phyloP scores from a whole-genome alignment of 2,329 filamentous ascomycete species.

The Monosporascus ibericus region DNA sequence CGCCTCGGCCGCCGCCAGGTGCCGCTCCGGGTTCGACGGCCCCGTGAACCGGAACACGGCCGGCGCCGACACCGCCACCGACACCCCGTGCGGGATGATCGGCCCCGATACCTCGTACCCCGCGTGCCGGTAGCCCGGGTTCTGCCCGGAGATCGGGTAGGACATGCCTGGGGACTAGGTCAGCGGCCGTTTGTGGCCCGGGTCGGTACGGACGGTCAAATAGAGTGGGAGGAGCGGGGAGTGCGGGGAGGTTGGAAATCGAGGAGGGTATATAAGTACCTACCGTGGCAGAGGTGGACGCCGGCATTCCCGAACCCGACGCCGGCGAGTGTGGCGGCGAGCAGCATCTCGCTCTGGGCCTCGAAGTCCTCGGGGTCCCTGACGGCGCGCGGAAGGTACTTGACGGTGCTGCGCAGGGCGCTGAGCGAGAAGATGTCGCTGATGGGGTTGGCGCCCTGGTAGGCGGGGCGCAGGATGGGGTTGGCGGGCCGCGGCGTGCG shows the following conservation, averaged over 20 bases:
- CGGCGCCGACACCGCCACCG: slow-evolving; percentile 86
- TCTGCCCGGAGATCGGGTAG: slow-evolving; percentile 94
- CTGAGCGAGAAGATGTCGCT: slow-evolving; percentile 93
- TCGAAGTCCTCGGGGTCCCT: slow-evolving; percentile 85
- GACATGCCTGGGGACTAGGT: slow-evolving; percentile 67
- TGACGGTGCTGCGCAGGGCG: slow-evolving; percentile 75
- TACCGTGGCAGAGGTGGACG: slow-evolving; percentile 69
- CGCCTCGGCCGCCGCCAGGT: slow-evolving; percentile 79
- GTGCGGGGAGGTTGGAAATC: not conserved
- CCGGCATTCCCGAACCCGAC: slow-evolving; percentile 97
- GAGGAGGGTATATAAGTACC: slow-evolving; percentile 14
- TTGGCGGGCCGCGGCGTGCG: slow-evolving; percentile 78
- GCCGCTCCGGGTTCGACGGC: slow-evolving; percentile 84
- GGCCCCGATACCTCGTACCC: slow-evolving; percentile 74
- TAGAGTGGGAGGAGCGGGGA: too few relatives aligned
- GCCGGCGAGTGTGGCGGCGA: slow-evolving; percentile 88
- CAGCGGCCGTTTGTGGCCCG: slow-evolving; percentile 1
- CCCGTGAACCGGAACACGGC: slow-evolving; percentile 93
- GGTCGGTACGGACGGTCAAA: too few relatives aligned
- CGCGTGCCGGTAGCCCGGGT: slow-evolving; percentile 79
- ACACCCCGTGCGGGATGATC: slow-evolving; percentile 94
- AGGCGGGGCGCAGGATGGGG: slow-evolving; percentile 84
- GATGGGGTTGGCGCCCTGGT: slow-evolving; percentile 96
- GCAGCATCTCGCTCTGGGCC: slow-evolving; percentile 91
- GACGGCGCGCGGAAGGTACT: slow-evolving; percentile 86